phyloP scores from a whole-genome alignment of 805 yeast genomes.

The Candida sithepensis region DNA sequence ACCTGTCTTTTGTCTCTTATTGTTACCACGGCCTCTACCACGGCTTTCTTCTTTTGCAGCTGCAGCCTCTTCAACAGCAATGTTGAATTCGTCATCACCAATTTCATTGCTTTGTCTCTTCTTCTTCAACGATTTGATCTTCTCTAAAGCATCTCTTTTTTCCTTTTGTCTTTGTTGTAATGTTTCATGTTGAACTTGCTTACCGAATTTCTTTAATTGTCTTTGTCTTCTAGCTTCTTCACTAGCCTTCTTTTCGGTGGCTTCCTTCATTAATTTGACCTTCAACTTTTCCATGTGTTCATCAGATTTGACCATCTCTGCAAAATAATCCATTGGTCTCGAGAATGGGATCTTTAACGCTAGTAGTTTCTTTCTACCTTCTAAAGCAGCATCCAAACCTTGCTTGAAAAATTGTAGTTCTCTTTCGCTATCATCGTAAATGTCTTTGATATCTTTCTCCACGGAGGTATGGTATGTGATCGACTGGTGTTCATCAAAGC shows the following conservation, averaged over 20 bases:
- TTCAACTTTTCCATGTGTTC: conserved; percentile 96
- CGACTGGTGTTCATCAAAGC: conserved; percentile 83
- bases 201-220: conserved; percentile 93
- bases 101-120: conserved; percentile 80
- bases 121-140: conserved; percentile 85
- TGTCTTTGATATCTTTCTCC: conserved; percentile 71
- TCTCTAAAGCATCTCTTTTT: conserved; percentile 84
- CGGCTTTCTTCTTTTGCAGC: conserved; percentile 47
- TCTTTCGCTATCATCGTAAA: conserved; percentile 93
- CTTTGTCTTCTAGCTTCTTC: conserved; percentile 95
- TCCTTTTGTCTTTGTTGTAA: conserved; percentile 91
- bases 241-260: conserved; percentile 76
- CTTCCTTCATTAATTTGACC: conserved; percentile 72
- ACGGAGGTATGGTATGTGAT: conserved; percentile 57
- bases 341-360: conserved; percentile 81
- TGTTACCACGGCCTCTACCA: conserved; percentile 28
- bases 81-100: conserved; percentile 72
- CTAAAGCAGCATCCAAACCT: conserved; percentile 77
- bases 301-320: conserved; percentile 97
- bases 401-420: conserved; percentile 95
- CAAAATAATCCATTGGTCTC: conserved; percentile 93
- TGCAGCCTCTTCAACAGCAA: conserved; percentile 91
- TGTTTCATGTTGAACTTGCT: conserved; percentile 92
- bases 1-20: conserved; percentile 51
- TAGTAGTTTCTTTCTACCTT: conserved; percentile 62